These are phyloP conservation scores for Protomyces gravidus DNA, from an alignment of 1,139 yeast genomes.

Conservation along the genomic window DNA sequence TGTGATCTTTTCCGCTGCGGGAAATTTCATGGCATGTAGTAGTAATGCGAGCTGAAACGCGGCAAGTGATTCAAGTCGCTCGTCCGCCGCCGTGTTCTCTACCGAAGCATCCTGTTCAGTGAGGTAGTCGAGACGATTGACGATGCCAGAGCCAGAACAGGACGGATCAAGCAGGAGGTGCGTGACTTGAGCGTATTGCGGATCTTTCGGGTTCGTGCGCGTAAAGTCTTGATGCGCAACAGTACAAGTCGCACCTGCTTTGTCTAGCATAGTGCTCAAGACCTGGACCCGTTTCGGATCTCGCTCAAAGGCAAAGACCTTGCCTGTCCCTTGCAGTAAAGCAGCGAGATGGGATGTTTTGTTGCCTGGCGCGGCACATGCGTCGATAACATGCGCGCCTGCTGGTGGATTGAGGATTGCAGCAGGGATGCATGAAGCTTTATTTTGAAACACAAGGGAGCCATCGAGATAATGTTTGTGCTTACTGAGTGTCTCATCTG, in stretches of 20 bases:
- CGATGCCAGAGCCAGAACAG: conserved; percentile 95
- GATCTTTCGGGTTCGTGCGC: conserved; percentile 54
- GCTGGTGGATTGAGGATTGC: conserved; percentile 61
- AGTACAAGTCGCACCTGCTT: conserved; percentile 73
- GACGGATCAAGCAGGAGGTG: conserved; percentile 93
- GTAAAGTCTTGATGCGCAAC: conserved; percentile 86
- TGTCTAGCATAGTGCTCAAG: conserved; percentile 70
- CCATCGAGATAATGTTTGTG: conserved; percentile 56
- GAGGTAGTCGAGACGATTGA: conserved; percentile 67
- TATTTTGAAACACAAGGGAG: conserved; percentile 79
- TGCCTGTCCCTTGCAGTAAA: conserved; percentile 42
- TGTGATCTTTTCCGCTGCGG: conserved; percentile 70
- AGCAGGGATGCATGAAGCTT: conserved; percentile 97
- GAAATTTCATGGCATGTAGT: conserved; percentile 80
- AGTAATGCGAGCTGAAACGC: conserved; percentile 83
- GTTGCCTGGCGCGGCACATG: conserved; percentile 98
- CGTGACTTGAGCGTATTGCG: conserved; percentile 46
- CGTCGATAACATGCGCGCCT: conserved; percentile 66
- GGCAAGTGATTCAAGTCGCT: conserved; percentile 65
- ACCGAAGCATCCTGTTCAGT: conserved; percentile 35
- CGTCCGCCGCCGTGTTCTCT: conserved; percentile 40
- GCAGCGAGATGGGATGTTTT: conserved; percentile 92
- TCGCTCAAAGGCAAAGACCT: conserved; percentile 79
- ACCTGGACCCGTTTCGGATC: conserved; percentile 67
- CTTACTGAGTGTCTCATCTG: conserved; percentile 4